Evolutionary conservation across 352 stramenopile species (phyloP), one percentile per base, ranked within the genome.

Genomic region (Chloridella minuta): DNA sequence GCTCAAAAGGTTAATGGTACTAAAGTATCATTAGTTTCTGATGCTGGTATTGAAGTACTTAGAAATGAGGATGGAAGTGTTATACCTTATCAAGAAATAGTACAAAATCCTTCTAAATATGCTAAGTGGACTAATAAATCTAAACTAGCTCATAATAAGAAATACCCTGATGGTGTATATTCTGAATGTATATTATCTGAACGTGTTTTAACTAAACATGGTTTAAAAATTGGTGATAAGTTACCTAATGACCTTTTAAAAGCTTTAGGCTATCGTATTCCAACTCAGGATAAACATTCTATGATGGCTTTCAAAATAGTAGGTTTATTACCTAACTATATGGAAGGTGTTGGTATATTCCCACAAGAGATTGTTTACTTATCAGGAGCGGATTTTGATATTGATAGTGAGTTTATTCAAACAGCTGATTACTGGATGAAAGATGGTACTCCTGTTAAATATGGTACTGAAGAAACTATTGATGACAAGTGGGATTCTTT

Each of bases 221-320:
- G 27, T 30, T 30, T 30, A 30, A 30, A 30, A 30, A 30, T 30
- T 30, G 27, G 27, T 30, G 27, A 30, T 30, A 30, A 30, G 27
- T 30, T 30, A 30, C 27, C 27, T 30, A 30, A 30, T 30, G 27
- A 22, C 23, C n/a, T 83, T 24, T 83, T 24, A 83, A 83, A 24
- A 83, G 51, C 51, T 83, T 83, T 83, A 83, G 51, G n/a, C n/a
- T 83, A 83, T 83, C n/a, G 51, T 25, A 83, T 83, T 83, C 51
- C 51, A 25, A 83, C 51, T 25, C 51, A 83, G 23, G 51, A 22
- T 25, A 22, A 83, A 83, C 51, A 83, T 83, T 83, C 51, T 83
- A 83, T 83, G 51, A 25, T 83, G 23, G n/a, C 51, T 83, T 25
- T 83, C 23, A 83, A 24, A 24, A 83, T 83, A 25, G 51, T 83